Conservation (phyloP, 768 basidiomycete species). For the Tricholoma sp. region DNA sequence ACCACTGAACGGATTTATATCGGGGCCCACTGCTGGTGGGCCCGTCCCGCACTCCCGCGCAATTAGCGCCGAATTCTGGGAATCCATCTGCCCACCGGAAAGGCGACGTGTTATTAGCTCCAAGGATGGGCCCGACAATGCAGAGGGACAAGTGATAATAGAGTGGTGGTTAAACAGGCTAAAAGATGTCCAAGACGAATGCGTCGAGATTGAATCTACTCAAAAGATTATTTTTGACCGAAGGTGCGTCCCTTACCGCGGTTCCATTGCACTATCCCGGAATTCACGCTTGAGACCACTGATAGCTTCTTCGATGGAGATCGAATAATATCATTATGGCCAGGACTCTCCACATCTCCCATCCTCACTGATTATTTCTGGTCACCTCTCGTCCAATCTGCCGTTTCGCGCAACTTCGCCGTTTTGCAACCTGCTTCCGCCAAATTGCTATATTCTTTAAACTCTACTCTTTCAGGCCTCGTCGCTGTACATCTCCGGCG, state of each 20-base stretch:
- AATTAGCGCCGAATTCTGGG: slow-evolving; percentile 45
- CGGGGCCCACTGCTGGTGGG: slow-evolving; percentile 52
- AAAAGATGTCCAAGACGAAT: slow-evolving; percentile 27
- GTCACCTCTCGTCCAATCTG: slow-evolving; percentile 55
- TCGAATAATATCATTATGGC: slow-evolving; percentile 40
- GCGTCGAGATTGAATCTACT: slow-evolving; percentile 40
- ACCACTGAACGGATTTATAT: slow-evolving; percentile 56
- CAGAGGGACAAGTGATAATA: slow-evolving; percentile 37
- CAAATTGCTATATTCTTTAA: slow-evolving; percentile 13
- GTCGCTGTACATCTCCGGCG: slow-evolving; percentile 53
- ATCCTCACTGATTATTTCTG: slow-evolving; percentile 50
- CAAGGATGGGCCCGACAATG: slow-evolving; percentile 28
- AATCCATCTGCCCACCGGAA: slow-evolving; percentile 39
- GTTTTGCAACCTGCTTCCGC: slow-evolving; percentile 31
- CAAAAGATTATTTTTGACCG: slow-evolving; percentile 41
- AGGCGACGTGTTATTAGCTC: slow-evolving; percentile 29
- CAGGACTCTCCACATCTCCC: slow-evolving; percentile 39
- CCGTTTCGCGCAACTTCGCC: slow-evolving; percentile 44
- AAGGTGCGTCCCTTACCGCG: slow-evolving; percentile 29
- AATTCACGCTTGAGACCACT: slow-evolving; percentile 24
- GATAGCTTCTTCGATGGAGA: slow-evolving; percentile 47
- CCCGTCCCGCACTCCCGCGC: slow-evolving; percentile 30
- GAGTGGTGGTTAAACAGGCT: slow-evolving; percentile 46
- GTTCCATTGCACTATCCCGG: slow-evolving; percentile 26
- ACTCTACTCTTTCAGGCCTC: slow-evolving; percentile 32